A percentile compares a stretch with the other conserved stretches of the same genome.
Evolutionary conservation across 805 yeast species (phyloP).

Genomic region (Blastobotrys parvus): DNA sequence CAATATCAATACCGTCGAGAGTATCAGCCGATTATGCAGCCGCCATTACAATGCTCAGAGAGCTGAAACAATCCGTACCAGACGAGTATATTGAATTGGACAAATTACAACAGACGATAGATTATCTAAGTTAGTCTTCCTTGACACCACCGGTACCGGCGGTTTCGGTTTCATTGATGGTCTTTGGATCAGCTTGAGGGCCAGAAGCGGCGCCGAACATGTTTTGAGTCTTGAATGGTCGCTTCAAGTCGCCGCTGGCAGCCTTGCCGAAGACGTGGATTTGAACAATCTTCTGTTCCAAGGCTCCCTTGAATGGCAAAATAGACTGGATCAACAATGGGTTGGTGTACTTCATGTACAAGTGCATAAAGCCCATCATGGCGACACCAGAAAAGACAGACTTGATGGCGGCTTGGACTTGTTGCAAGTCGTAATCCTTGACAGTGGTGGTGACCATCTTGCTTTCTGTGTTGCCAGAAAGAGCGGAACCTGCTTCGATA

Average conservation of each 20-base stretch:
- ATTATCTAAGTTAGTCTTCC: conserved; percentile 48
- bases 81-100: conserved; percentile 3
- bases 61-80: conserved; percentile 2
- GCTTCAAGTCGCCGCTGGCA: conserved; percentile 83
- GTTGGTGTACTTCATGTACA: conserved; percentile 94
- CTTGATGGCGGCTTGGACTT: conserved; percentile 70
- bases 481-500: conserved; percentile 73
- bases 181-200: conserved; percentile 75
- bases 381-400: conserved; percentile 82
- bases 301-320: conserved; percentile 80
- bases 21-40: conserved; percentile 1
- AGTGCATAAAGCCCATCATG: conserved; percentile 97
- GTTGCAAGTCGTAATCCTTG: conserved; percentile 88
- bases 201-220: conserved; percentile 53
- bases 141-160: conserved; percentile 77
- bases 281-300: conserved; percentile 84
- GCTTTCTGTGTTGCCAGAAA: conserved; percentile 61
- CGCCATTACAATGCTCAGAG: neutral
- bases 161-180: conserved; percentile 76
- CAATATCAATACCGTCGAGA: neutral
- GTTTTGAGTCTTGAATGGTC: conserved; percentile 90
- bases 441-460: conserved; percentile 83
- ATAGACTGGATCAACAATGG: conserved; percentile 93
- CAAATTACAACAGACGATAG: conserved; percentile 3
- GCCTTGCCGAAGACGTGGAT: conserved; percentile 79